These are phyloP conservation scores for Amphichorda felina DNA, from an alignment of 2,329 filamentous ascomycete species.

Conservation along the genomic window DNA sequence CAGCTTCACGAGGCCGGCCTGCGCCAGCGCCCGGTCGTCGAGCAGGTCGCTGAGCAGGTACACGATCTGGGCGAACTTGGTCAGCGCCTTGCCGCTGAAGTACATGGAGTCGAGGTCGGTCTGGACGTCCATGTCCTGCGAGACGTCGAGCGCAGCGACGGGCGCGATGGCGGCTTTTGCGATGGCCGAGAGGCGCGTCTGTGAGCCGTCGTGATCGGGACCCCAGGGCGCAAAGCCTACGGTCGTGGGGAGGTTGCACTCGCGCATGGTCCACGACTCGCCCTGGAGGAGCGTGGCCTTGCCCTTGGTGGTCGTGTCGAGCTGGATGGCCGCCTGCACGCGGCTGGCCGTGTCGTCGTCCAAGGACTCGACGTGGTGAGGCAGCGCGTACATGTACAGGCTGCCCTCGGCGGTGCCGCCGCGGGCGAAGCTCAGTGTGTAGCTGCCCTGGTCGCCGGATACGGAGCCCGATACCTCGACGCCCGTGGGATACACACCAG, in stretches of 20 bases:
- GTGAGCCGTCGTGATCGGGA: too few species aligned
- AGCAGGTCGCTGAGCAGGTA: conserved; percentile 55
- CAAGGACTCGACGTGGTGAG: conserved; percentile 75
- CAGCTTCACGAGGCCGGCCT: conserved; percentile 46
- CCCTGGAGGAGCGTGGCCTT: conserved; percentile 59
- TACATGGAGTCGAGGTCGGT: conserved; percentile 80
- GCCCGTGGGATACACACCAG: conserved; percentile 54
- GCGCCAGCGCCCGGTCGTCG: conserved; percentile 42
- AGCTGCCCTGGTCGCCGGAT: conserved; percentile 50
- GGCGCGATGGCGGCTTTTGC: conserved; percentile 29
- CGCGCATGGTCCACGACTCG: conserved; percentile 66
- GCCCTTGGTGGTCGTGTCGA: conserved; percentile 82
- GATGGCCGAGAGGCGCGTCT: conserved; percentile 1
- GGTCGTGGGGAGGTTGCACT: conserved; percentile 54
- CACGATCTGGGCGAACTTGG: conserved; percentile 64
- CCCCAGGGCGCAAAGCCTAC: conserved; percentile 77
- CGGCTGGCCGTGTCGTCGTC: conserved; percentile 39
- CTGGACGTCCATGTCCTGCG: conserved; percentile 62
- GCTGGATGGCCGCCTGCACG: conserved; percentile 40
- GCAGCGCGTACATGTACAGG: conserved; percentile 76
- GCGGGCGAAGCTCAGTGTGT: conserved; percentile 61
- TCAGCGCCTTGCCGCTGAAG: conserved; percentile 77
- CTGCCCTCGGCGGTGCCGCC: conserved; percentile 47
- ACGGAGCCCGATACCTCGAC: conserved; percentile 46
- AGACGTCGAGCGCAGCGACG: conserved; percentile 60